Percentiles rank a stretch among this genome's conserved stretches.
phyloP scores from a whole-genome alignment of 768 basidiomycete genomes.

The Mycena latifolia region DNA sequence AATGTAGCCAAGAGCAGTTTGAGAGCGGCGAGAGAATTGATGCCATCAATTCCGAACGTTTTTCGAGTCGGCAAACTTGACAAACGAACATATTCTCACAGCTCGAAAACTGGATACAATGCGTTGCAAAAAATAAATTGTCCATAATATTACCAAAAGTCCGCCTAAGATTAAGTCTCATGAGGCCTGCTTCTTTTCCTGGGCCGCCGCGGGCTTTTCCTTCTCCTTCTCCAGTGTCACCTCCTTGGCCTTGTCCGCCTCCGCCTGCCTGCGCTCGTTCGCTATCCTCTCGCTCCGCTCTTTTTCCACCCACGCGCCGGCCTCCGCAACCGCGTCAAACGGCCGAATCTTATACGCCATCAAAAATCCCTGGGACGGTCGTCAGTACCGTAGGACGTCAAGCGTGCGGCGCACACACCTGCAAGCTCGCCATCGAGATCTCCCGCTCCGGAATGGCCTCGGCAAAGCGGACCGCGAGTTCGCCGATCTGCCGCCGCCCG shows the following conservation, averaged over 20 bases:
- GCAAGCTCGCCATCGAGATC: slow-evolving; percentile 54
- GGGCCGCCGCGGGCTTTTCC: background rate
- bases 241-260: slow-evolving; percentile 16
- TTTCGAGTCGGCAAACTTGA: too few relatives aligned
- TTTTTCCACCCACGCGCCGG: slow-evolving; percentile 58
- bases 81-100: too few relatives aligned
- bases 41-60: too few relatives aligned
- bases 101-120: too few relatives aligned
- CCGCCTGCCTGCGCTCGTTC: slow-evolving; percentile 29
- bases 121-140: too few relatives aligned
- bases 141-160: too few relatives aligned
- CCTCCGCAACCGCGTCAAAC: slow-evolving; percentile 56
- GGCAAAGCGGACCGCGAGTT: slow-evolving; percentile 64
- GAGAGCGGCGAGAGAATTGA: too few relatives aligned
- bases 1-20: too few relatives aligned
- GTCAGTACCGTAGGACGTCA: too few relatives aligned
- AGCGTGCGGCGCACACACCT: slow-evolving; percentile 34
- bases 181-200: background rate
- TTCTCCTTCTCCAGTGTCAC: slow-evolving; percentile 11
- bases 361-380: slow-evolving; percentile 49
- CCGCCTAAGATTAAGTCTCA: too few relatives aligned
- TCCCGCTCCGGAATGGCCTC: slow-evolving; percentile 53
- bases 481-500: slow-evolving; percentile 45
- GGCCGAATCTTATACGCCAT: slow-evolving; percentile 74
- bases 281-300: slow-evolving; percentile 39